Evolutionary conservation across 768 basidiomycete species (phyloP), one percentile per base, ranked within the genome.

Genomic region (Megacollybia marginata): DNA sequence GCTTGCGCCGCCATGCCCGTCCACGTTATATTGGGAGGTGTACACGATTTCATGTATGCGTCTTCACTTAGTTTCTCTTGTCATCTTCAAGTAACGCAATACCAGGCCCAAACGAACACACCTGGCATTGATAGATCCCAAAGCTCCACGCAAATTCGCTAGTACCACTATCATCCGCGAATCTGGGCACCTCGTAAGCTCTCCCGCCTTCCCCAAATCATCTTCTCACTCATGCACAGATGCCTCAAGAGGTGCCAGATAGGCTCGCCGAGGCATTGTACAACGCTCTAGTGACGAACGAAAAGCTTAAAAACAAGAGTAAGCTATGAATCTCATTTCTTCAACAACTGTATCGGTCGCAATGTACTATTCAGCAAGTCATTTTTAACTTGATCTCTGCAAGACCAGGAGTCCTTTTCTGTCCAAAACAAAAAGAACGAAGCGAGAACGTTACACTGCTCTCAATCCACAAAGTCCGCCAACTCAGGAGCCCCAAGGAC

Each of bases 21-120:
- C 1, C 80, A 82, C 54, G 62, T 83, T 18, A 64, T 81, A 34
- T 67, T 83, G 33, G 82, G 79, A 9, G 63, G 59, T 15, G 62
- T 69, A 28, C 65, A 72, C 19, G 80, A 84, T 54, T 75, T 74
- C 54, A 68, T 84, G 82, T 79, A 45, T 33, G 76, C 60, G n/a
- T 8, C 28, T 6, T 38, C 33, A 42, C 5, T n/a, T 33, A 12
- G 13, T 36, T 5, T 15, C 28, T 6, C 3, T 31, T n/a, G 35
- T 32, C 48, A 1, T 40, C n/a, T n/a, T 31, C 28, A 6, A 31
- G 38, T 32, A 48, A 12, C 12, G 33, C 38, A 7, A 34, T 9
- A 32, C 6, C 52, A 74, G 72, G 44, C 69, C 72, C 15, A 40
- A 51, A 31, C 49, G 64, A 19, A 64, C 73, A 9, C 71, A 72